Conservation (phyloP, 192 early-diverging fungal genomes). For the Backusella macrospora region DNA sequence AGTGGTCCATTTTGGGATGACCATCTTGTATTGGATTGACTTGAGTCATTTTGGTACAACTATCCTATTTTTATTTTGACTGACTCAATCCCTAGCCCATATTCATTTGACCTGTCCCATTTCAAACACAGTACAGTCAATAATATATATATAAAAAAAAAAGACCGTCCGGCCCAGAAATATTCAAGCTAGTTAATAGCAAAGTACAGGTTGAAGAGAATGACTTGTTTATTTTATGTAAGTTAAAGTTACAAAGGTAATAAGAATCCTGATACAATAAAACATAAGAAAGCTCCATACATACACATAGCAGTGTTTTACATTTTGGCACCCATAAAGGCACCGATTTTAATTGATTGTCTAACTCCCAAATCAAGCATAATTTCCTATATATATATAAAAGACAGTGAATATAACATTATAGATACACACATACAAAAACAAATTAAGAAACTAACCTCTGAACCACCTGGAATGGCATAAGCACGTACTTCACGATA, state of each 20-base stretch:
- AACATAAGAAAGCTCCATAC: neutral
- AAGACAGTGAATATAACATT: neutral
- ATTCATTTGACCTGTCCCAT: no score
- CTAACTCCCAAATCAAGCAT: slow-evolving; percentile 86
- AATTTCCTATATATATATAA: slow-evolving; percentile 50
- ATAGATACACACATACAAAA: slow-evolving; percentile 64
- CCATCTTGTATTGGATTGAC: no score
- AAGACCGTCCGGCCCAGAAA: no score
- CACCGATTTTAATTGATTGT: slow-evolving; percentile 75
- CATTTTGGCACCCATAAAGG: slow-evolving; percentile 65
- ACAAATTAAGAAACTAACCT: slow-evolving; percentile 39
- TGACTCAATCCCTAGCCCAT: no score
- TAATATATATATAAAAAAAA: no score
- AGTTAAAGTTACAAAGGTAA: no score
- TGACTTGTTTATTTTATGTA: neutral
- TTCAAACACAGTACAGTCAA: no score
- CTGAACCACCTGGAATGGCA: slow-evolving; percentile 84
- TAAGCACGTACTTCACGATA: slow-evolving; percentile 87
- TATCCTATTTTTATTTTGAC: no score
- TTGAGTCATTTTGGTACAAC: no score
- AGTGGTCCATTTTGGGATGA: no score
- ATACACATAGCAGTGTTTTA: slow-evolving; percentile 28
- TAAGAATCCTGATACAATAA: neutral
- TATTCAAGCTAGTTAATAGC: no score
- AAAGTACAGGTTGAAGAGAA: no score